Conservation (phyloP, 495 filamentous ascomycete species). For the Aspergillus hancockii region DNA sequence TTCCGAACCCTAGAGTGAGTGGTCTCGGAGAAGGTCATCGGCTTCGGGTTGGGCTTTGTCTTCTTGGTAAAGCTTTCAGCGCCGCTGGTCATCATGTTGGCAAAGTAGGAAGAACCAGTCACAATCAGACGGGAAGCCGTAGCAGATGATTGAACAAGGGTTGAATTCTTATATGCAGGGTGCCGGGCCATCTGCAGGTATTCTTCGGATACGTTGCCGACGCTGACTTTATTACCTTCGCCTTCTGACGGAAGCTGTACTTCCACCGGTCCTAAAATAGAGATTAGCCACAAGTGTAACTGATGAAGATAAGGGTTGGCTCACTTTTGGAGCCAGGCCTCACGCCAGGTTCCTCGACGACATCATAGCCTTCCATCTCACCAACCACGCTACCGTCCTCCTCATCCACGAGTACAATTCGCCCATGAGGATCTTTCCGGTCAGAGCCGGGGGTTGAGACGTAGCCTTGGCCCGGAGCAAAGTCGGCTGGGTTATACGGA, state of each 20-base stretch:
- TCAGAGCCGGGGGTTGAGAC: conserved; percentile 31
- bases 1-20: conserved; percentile 85
- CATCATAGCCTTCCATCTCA: conserved; percentile 81
- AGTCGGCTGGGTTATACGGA: conserved; percentile 78
- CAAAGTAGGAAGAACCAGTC: conserved; percentile 74
- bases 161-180: conserved; percentile 84
- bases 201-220: conserved; percentile 76
- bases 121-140: conserved; percentile 92
- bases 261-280: conserved; percentile 78
- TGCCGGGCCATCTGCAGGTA: conserved; percentile 80
- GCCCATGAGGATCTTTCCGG: conserved; percentile 18
- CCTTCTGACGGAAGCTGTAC: conserved; percentile 79
- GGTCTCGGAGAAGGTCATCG: conserved; percentile 82
- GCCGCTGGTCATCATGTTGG: conserved; percentile 70
- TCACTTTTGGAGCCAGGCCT: conserved; percentile 85
- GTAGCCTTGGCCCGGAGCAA: conserved; percentile 77
- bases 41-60: conserved; percentile 71
- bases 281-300: conserved; percentile 15
- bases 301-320: conserved; percentile 12
- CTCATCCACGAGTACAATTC: conserved; percentile 91
- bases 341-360: conserved; percentile 72
- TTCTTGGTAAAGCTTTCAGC: conserved; percentile 81
- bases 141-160: conserved; percentile 85
- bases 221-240: conserved; percentile 64
- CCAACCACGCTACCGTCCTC: conserved; percentile 95